Evolutionary conservation across 441 rosid species (phyloP), one percentile per base, ranked within the genome.

Genomic region (Cnidoscolus chayamansa): DNA sequence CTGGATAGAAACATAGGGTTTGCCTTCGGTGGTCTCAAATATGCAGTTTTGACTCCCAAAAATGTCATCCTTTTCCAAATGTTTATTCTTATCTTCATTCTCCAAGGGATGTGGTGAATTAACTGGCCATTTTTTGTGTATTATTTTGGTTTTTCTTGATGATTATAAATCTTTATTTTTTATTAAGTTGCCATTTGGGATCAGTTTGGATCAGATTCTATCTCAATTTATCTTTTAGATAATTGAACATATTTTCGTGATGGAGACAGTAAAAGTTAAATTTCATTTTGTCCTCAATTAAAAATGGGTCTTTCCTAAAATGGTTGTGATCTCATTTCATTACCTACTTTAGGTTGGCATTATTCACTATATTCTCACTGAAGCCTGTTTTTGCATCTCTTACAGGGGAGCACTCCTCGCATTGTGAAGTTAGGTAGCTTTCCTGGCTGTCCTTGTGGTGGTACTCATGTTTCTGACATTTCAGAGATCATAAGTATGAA

Each of bases 391-490:
- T 58, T 69, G 63, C 60, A 10, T 72, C 65, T 65, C 25, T 72
- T 82, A 77, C 88, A 93, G 98, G 89, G 74, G 7, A 88, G 92
- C 84, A 86, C 77, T 70, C 98, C 95, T 71, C 92, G 98, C 58
- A 81, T 90, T 77, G 79, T 88, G 79, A 85, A 75, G 79, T 61
- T 93, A 72, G 97, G 93, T 60, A 80, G 81, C 78, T 77, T 62
- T 77, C 83, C 81, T 19, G 91, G 97, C 19, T 85, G 97, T 78
- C 93, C 97, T 1, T 93, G 95, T 78, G 97, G 98, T 45, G 97
- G 97, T 16, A 93, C 97, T 25, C 98, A 89, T 82, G 92, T 93
- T 70, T 71, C 83, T 68, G 89, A 88, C 75, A 78, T 90, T 68
- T 86, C 91, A 50, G 97, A 93, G 76, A 86, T 93, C 77, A 57